Conservation (phyloP, 2,329 filamentous ascomycete species). For the Capronia coronata region DNA sequence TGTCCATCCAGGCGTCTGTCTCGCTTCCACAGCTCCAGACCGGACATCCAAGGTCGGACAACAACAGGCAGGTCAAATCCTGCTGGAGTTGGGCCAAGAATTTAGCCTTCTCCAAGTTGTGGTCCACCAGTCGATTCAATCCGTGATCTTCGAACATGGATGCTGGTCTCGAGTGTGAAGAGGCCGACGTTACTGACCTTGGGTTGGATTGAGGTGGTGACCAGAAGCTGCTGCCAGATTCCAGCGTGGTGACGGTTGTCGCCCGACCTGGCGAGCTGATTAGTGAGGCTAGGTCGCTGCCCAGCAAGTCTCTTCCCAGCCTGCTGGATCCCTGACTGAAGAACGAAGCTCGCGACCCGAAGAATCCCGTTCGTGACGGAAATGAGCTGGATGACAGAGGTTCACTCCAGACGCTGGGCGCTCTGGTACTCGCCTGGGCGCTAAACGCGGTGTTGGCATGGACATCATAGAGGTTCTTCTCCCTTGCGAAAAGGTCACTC, state of each 20-base stretch:
- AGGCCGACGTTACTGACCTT: constrained; percentile 33
- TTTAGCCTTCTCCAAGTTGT: constrained; percentile 62
- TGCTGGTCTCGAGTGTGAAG: constrained; percentile 31
- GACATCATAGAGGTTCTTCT: constrained; percentile 45
- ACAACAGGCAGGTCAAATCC: constrained; percentile 70
- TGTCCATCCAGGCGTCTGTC: constrained; percentile 77
- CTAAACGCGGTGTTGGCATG: constrained; percentile 43
- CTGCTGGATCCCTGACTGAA: constrained; percentile 64
- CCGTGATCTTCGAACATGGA: constrained; percentile 30
- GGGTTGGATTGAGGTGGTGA: constrained; percentile 61
- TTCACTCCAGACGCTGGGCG: constrained; percentile 42
- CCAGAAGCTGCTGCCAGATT: constrained; percentile 78
- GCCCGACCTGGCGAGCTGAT: constrained; percentile 57
- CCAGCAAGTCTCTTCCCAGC: constrained; percentile 50
- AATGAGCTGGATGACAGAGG: constrained; percentile 32
- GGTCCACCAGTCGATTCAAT: constrained; percentile 43
- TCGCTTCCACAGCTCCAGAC: constrained; percentile 87
- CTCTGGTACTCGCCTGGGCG: constrained; percentile 34
- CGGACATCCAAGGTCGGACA: constrained; percentile 82
- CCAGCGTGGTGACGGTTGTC: constrained; percentile 64
- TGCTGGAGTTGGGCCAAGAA: constrained; percentile 74
- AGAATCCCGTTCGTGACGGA: constrained; percentile 29
- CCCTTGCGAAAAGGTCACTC: constrained; percentile 76
- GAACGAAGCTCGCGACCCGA: constrained; percentile 49
- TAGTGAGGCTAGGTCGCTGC: constrained; percentile 54